Percentiles rank a stretch among this genome's conserved stretches.
Conservation (phyloP, 2,329 filamentous ascomycete species). For the Aspergillus quadrilineatus region DNA sequence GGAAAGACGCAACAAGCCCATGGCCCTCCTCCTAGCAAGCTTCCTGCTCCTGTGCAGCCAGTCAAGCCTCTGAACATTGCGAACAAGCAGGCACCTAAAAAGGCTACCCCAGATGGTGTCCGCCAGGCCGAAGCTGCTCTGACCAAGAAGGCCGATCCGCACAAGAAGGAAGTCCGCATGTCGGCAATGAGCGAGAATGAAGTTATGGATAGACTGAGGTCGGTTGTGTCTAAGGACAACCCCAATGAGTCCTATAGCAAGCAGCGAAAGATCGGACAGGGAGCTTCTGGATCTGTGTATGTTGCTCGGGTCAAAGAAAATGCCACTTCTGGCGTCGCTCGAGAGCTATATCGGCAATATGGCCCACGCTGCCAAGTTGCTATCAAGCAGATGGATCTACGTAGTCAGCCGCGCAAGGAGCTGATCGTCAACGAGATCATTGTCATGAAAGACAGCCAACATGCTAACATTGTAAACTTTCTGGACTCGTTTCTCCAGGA, state of each 20-base stretch:
- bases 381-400: constrained; percentile 99
- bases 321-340: constrained; percentile 76
- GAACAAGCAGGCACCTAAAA: constrained; percentile 57
- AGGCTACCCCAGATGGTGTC: constrained; percentile 62
- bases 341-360: constrained; percentile 74
- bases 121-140: constrained; percentile 89
- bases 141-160: constrained; percentile 73
- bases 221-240: constrained; percentile 93
- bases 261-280: constrained; percentile 99
- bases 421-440: constrained; percentile 99
- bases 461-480: constrained; percentile 99
- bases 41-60: constrained; percentile 54
- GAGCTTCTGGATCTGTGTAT: constrained; percentile 96
- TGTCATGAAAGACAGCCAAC: constrained; percentile 99
- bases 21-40: constrained; percentile 57
- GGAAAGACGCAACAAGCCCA: constrained; percentile 36
- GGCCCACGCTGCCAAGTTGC: constrained; percentile 85
- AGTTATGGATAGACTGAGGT: constrained; percentile 92
- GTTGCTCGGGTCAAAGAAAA: constrained; percentile 92
- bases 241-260: constrained; percentile 96
- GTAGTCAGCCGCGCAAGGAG: constrained; percentile 95
- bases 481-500: constrained; percentile 95
- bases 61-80: constrained; percentile 80
- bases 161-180: constrained; percentile 93
- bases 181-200: constrained; percentile 96